Percentiles rank a stretch among this genome's conserved stretches.
Conservation (phyloP, 2,329 filamentous ascomycete species). For the Nemania sp. region DNA sequence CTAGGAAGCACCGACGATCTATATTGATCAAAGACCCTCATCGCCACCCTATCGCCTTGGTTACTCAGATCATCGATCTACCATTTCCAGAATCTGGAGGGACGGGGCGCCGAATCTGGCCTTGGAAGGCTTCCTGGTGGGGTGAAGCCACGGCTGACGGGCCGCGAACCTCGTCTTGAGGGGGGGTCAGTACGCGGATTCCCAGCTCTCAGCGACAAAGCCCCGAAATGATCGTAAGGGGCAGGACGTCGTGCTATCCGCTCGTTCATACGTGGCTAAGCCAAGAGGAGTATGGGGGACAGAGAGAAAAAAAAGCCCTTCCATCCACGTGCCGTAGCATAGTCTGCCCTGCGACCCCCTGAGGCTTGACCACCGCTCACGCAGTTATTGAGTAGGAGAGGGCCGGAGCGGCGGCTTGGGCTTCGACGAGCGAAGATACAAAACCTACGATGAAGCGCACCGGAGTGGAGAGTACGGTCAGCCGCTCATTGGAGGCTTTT, state of each 20-base stretch:
- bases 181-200: conserved; percentile 24
- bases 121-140: conserved; percentile 23
- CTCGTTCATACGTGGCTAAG: conserved; percentile 22
- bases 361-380: conserved; percentile 1
- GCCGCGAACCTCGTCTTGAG: conserved; percentile 33
- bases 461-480: conserved; percentile 31
- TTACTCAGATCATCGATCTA: conserved; percentile 15
- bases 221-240: conserved; percentile 21
- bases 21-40: conserved; percentile 3
- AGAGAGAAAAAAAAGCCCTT: not conserved
- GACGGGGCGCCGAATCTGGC: conserved; percentile 21
- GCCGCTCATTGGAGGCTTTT: conserved; percentile 44
- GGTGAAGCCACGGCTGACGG: conserved; percentile 39
- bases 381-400: not conserved
- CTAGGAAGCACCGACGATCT: not conserved
- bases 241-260: conserved; percentile 8
- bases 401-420: conserved; percentile 24
- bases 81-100: conserved; percentile 37
- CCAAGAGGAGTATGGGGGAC: conserved; percentile 35
- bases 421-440: not conserved
- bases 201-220: conserved; percentile 25
- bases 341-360: conserved; percentile 7
- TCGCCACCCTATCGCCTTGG: conserved; percentile 6
- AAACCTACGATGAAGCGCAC: conserved; percentile 28
- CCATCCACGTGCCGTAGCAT: conserved; percentile 10